phyloP scores from a whole-genome alignment of 345 rosid genomes.

The Limnanthes douglasii region DNA sequence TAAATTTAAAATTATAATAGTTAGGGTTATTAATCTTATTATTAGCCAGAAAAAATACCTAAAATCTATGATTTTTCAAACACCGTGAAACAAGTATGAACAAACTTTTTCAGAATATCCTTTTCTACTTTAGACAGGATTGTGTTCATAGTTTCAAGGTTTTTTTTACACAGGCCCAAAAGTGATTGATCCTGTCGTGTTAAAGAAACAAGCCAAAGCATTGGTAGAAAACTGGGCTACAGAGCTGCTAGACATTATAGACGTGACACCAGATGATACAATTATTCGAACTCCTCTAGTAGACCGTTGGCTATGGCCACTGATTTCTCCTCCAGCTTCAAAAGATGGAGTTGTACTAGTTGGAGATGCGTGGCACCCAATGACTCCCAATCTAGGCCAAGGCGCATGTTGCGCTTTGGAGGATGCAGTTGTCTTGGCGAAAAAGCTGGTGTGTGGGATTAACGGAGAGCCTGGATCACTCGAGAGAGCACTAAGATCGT shows the following conservation, averaged over 20 bases:
- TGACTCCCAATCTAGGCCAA: slow-evolving; percentile 94
- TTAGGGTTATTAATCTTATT: too few species aligned
- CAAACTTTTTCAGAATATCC: too few species aligned
- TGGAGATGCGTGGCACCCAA: slow-evolving; percentile 95
- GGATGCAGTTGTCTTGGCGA: slow-evolving; percentile 58
- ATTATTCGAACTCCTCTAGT: slow-evolving; percentile 59
- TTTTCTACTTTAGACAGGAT: too few species aligned
- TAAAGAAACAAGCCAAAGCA: slow-evolving; percentile 57
- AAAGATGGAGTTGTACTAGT: slow-evolving; percentile 47
- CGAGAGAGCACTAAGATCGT: slow-evolving; percentile 45
- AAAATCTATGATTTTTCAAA: too few species aligned
- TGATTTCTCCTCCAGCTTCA: slow-evolving; percentile 47
- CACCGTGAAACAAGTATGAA: too few species aligned
- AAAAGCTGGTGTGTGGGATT: slow-evolving; percentile 42
- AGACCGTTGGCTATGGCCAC: slow-evolving; percentile 89
- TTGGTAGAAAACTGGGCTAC: slow-evolving; percentile 44
- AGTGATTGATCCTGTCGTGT: slow-evolving; percentile 39
- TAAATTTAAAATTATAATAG: too few species aligned
- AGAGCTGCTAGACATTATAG: slow-evolving; percentile 47
- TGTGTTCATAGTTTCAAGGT: too few species aligned
- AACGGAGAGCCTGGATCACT: slow-evolving; percentile 25
- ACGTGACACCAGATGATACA: slow-evolving; percentile 54
- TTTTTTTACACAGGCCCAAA: slow-evolving; percentile 78
- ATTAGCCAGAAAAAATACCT: too few species aligned
- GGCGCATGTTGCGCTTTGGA: slow-evolving; percentile 89